phyloP scores from a whole-genome alignment of 495 filamentous ascomycete species.

The Chaetomium cochliodes region DNA sequence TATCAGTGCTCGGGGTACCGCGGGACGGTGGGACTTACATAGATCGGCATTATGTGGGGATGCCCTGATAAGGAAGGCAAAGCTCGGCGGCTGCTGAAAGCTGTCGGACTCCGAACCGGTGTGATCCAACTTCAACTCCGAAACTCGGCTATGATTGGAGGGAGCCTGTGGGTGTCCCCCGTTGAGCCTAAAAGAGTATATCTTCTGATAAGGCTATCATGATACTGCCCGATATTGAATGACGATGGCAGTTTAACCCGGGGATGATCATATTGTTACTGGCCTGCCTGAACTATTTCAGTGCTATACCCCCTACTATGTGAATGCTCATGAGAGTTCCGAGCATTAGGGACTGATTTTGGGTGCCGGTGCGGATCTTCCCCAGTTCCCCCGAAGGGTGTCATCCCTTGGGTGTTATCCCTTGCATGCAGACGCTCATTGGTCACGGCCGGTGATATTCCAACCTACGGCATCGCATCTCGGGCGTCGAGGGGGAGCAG shows the following conservation, averaged over 20 bases:
- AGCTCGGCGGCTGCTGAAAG: not conserved
- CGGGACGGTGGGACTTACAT: not conserved
- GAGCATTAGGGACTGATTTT: too few relatives aligned
- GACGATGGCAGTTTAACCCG: not conserved
- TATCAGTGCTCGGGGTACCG: not conserved
- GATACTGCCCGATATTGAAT: not conserved
- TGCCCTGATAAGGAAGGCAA: not conserved
- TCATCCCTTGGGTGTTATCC: too few relatives aligned
- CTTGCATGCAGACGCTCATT: too few relatives aligned
- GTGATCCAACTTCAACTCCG: not conserved
- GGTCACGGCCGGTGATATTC: too few relatives aligned
- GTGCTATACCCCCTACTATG: too few relatives aligned
- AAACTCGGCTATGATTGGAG: not conserved
- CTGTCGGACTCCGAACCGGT: constrained; percentile 12
- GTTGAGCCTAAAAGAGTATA: not conserved
- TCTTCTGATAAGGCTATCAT: not conserved
- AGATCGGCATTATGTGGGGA: not conserved
- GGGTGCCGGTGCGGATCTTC: too few relatives aligned
- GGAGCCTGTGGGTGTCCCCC: not conserved
- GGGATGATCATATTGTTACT: not conserved
- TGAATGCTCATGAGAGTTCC: too few relatives aligned
- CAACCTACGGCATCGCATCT: too few relatives aligned
- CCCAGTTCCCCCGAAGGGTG: too few relatives aligned
- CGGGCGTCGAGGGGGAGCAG: too few relatives aligned
- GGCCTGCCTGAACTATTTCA: too few relatives aligned